A percentile compares a stretch with the other conserved stretches of the same genome.
These are phyloP conservation scores for Aspergillus ustus DNA, from an alignment of 2,329 filamentous ascomycete genomes.

Conservation along the genomic window DNA sequence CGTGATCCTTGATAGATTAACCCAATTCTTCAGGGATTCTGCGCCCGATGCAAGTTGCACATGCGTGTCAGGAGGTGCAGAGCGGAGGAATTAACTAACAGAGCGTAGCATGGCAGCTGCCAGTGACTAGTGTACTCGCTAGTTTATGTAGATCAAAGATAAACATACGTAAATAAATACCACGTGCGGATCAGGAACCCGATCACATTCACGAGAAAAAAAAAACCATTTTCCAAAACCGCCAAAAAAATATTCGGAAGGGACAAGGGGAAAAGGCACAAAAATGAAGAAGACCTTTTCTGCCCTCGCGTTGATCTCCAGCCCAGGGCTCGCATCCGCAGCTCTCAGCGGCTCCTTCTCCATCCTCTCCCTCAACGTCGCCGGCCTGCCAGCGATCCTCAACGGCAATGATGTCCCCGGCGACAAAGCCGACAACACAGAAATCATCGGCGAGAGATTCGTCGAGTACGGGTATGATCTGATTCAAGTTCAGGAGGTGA, in stretches of 20 bases:
- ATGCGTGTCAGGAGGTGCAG: neutral
- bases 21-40: neutral
- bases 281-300: neutral
- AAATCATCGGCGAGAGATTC: conserved; percentile 61
- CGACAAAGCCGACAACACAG: conserved; percentile 64
- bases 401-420: conserved; percentile 66
- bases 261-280: too few species aligned
- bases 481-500: conserved; percentile 67
- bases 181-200: neutral
- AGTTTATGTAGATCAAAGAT: neutral
- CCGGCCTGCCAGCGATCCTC: conserved; percentile 59
- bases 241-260: neutral
- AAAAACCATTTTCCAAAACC: neutral
- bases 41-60: neutral
- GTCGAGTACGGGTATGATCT: conserved; percentile 63
- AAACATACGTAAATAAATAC: neutral
- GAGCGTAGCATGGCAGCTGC: neutral
- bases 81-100: neutral
- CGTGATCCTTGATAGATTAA: neutral
- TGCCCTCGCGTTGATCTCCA: neutral
- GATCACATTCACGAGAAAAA: neutral
- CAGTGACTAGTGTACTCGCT: neutral
- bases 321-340: neutral
- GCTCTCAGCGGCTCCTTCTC: conserved; percentile 50
- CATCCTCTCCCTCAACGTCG: conserved; percentile 63